A percentile compares a stretch with the other conserved stretches of the same genome.
Conservation (phyloP, 331 rosid species). For the Malus hybrid region DNA sequence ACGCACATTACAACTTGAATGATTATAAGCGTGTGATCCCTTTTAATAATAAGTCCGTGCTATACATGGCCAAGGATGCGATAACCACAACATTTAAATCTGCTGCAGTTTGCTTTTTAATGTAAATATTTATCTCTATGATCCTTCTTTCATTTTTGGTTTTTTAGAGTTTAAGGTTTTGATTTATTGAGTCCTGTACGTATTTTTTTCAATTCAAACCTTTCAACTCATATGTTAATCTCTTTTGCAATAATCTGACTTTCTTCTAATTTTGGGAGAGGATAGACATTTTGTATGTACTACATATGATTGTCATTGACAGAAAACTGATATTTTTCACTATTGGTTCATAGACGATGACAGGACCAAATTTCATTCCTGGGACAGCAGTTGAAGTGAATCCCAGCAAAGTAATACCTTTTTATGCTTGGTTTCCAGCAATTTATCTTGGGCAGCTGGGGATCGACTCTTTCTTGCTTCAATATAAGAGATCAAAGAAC, state of each 20-base stretch:
- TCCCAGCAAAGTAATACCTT: neutral
- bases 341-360: neutral
- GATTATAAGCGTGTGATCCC: neutral
- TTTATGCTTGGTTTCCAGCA: constrained; percentile 16
- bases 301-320: neutral
- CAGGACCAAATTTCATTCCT: neutral
- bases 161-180: neutral
- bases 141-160: neutral
- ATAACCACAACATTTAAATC: neutral
- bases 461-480: constrained; percentile 4
- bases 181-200: neutral
- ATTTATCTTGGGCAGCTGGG: constrained; percentile 9
- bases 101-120: neutral
- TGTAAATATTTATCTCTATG: neutral
- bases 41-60: neutral
- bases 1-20: neutral
- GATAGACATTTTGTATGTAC: neutral
- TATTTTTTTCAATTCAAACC: neutral
- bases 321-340: neutral
- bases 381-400: constrained; percentile 14
- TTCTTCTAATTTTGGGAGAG: neutral
- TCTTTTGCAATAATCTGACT: neutral
- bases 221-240: neutral
- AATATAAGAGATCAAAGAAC: neutral
- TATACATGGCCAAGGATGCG: neutral